phyloP scores from a whole-genome alignment of 257 asterid species.

The Petunia secreta region DNA sequence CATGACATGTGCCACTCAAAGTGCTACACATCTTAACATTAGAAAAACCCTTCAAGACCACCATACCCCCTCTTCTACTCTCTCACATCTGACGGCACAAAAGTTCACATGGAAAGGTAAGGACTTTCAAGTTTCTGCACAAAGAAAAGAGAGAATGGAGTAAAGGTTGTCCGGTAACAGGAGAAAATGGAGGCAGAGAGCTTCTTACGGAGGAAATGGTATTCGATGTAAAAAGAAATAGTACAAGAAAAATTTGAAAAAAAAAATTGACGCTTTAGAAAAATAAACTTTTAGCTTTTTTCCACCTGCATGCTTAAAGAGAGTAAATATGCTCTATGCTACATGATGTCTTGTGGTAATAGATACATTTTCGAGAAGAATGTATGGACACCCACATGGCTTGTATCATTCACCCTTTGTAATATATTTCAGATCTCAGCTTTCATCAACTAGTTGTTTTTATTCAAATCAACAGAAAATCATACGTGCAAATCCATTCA shows the following conservation, averaged over 20 bases:
- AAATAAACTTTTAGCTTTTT: too few species aligned
- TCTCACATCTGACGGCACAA: not conserved
- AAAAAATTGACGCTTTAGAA: too few species aligned
- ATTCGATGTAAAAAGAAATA: too few species aligned
- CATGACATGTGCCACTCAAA: not conserved
- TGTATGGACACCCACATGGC: not conserved
- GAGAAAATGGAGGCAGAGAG: too few species aligned
- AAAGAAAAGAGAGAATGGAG: not conserved
- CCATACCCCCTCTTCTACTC: not conserved
- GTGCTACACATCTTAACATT: not conserved
- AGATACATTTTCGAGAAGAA: too few species aligned
- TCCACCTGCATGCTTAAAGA: too few species aligned
- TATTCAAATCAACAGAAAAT: not conserved
- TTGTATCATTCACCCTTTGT: not conserved
- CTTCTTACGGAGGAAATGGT: too few species aligned
- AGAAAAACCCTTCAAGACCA: not conserved
- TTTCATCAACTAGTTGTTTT: not conserved
- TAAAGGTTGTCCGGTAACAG: too few species aligned
- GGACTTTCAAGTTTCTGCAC: not conserved
- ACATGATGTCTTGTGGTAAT: too few species aligned
- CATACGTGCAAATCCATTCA: not conserved
- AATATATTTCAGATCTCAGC: slow-evolving; percentile 2
- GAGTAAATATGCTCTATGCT: too few species aligned
- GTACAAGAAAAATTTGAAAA: too few species aligned
- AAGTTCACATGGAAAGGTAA: not conserved